Evolutionary conservation across 805 yeast species (phyloP).

Genomic region (Saccharomycopsis oosterbeekiorum): DNA sequence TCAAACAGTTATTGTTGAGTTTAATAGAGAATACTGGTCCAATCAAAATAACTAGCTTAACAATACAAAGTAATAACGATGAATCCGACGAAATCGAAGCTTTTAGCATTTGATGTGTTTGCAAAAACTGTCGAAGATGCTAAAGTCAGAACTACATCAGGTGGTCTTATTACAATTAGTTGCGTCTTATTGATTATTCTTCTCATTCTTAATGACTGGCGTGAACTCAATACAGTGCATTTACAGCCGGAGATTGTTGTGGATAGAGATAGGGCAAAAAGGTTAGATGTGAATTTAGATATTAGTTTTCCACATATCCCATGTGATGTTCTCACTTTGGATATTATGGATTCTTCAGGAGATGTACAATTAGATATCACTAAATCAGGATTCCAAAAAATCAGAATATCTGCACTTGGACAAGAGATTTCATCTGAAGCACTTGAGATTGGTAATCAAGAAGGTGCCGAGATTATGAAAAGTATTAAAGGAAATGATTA

Average conservation of each 20-base stretch:
- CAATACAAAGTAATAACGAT: background rate
- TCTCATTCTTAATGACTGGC: slow-evolving; percentile 65
- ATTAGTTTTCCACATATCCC: slow-evolving; percentile 78
- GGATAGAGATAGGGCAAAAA: slow-evolving; percentile 68
- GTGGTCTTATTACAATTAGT: slow-evolving; percentile 76
- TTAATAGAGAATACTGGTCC: background rate
- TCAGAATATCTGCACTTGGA: slow-evolving; percentile 51
- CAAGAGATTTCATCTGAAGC: slow-evolving; percentile 30
- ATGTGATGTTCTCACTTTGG: slow-evolving; percentile 73
- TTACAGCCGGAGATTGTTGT: slow-evolving; percentile 80
- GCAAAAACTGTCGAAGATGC: slow-evolving; percentile 93
- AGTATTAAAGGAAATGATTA: slow-evolving; percentile 27
- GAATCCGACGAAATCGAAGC: slow-evolving; percentile 19
- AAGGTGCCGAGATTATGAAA: slow-evolving; percentile 19
- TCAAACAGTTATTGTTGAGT: no score
- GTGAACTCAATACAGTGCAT: slow-evolving; percentile 56
- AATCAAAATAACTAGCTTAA: background rate
- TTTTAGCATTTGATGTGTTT: slow-evolving; percentile 73
- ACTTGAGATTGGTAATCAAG: slow-evolving; percentile 30
- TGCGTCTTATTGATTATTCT: slow-evolving; percentile 53
- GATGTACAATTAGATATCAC: slow-evolving; percentile 69
- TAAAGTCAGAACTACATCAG: slow-evolving; percentile 75
- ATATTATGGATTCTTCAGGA: slow-evolving; percentile 83
- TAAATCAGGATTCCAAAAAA: slow-evolving; percentile 61
- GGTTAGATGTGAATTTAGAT: slow-evolving; percentile 72